Base-by-base conservation (phyloP, 306 rosid species). In the Argentina anserina region DNA sequence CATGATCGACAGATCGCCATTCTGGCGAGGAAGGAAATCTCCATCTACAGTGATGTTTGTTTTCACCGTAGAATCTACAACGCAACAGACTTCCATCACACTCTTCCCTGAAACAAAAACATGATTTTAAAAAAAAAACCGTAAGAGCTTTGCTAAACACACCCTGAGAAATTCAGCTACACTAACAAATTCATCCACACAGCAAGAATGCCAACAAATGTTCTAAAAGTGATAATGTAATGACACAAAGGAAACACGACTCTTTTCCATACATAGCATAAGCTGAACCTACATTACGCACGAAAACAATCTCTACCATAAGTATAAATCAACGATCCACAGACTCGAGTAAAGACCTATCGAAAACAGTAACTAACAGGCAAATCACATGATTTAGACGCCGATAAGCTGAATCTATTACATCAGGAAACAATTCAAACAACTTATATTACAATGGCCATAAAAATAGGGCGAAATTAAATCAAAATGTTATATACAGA, bases 1-100 rank as follows among this genome's bases (percentile, higher is more conserved):
- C 96, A 91, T 84, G 23, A 95, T 92, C 2, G 90, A 79, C 53
- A 95, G 97, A 87, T 95, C 99, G 43, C 99, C 99, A 21, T 72
- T 87, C 67, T 86, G 92, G 49, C 92, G 97, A 15, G 97, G 96
- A 53, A 83, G 66, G 79, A 90, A 88, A 76, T 76, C 73, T 3
- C 86, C 90, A 21, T 68, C 83, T 0, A 80, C 77, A 0, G 85
- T 87, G 33, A 90, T 76, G 79, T 85, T 95, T 28, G 96, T 55
- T 74, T 88, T 88, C 26, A 77, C 69, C 3, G 83, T 50, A 33
- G 42, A 0, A 73, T 92, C 90, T 42, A 76, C 86, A 0, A 78
- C 75, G 75, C 99, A 95, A 75, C 99, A 95, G 75, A 92, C 89
- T 59, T 83, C 83, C 82, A 82, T 88, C 50, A 39, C 70, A 77